These are phyloP conservation scores for Fusarium kyushuense DNA, from an alignment of 2,329 filamentous ascomycete genomes.

Conservation along the genomic window DNA sequence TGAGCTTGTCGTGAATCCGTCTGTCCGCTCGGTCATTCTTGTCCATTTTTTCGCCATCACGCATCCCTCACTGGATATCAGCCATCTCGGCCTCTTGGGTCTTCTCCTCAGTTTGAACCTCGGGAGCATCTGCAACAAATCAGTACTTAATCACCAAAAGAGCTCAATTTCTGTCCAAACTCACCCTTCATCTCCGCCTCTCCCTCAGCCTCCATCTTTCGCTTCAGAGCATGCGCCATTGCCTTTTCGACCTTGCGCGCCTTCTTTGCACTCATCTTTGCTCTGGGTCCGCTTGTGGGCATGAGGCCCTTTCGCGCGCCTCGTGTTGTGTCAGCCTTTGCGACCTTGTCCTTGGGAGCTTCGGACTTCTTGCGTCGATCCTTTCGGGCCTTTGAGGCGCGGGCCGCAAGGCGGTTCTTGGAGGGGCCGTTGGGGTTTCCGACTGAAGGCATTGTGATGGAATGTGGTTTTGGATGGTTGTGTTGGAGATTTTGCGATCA, in stretches of 20 bases:
- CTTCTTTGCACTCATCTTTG: constrained; percentile 66
- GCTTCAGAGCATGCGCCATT: constrained; percentile 64
- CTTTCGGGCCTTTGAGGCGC: constrained; percentile 60
- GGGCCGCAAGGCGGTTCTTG: constrained; percentile 64
- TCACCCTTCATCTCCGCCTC: constrained; percentile 64
- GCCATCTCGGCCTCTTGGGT: constrained; percentile 48
- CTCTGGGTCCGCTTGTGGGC: constrained; percentile 67
- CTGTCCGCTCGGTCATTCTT: constrained; percentile 7
- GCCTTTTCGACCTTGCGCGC: constrained; percentile 67
- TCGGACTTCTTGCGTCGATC: constrained; percentile 57
- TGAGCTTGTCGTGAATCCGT: neutral
- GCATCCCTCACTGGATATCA: constrained; percentile 41
- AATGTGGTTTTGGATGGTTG: constrained; percentile 2
- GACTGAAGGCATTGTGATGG: constrained; percentile 63
- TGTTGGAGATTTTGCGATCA: constrained; percentile 28
- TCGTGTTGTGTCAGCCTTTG: constrained; percentile 59
- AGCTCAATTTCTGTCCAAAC: constrained; percentile 23
- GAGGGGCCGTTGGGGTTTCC: constrained; percentile 70
- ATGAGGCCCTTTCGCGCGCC: constrained; percentile 66
- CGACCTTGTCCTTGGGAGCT: constrained; percentile 55
- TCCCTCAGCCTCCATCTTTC: constrained; percentile 64
- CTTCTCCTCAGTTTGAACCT: constrained; percentile 30
- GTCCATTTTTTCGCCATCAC: neutral
- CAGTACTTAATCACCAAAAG: neutral
- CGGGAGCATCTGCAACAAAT: constrained; percentile 42